A percentile compares a stretch with the other conserved stretches of the same genome.
Evolutionary conservation across 345 rosid genomes (phyloP).

Genomic region (Brassica napus): Da-Ae NC_063447.1:22809001-22809500

Average conservation of each 20-base stretch:
- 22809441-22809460: conserved; percentile 86
- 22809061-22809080: neutral
- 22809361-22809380: conserved; percentile 4
- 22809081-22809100: neutral
- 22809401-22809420: conserved; percentile 55
- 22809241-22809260: conserved; percentile 99
- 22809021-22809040: conserved; percentile 6
- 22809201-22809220: conserved; percentile 99
- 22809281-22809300: conserved; percentile 75
- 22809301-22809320: conserved; percentile 76
- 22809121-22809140: conserved; percentile 5
- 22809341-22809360: conserved; percentile 3
- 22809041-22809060: neutral
- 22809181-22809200: conserved; percentile 96
- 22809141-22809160: neutral
- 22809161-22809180: conserved; percentile 96
- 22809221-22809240: conserved; percentile 99
- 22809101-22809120: neutral
- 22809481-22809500: conserved; percentile 51
- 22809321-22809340: conserved; percentile 59
- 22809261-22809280: conserved; percentile 93
- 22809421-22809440: conserved; percentile 96
- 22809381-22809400: conserved; percentile 6
- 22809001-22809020: conserved; percentile 76
- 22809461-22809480: conserved; percentile 93